phyloP scores from a whole-genome alignment of 257 asterid species.

The Solanum bulbocastanum region DNA sequence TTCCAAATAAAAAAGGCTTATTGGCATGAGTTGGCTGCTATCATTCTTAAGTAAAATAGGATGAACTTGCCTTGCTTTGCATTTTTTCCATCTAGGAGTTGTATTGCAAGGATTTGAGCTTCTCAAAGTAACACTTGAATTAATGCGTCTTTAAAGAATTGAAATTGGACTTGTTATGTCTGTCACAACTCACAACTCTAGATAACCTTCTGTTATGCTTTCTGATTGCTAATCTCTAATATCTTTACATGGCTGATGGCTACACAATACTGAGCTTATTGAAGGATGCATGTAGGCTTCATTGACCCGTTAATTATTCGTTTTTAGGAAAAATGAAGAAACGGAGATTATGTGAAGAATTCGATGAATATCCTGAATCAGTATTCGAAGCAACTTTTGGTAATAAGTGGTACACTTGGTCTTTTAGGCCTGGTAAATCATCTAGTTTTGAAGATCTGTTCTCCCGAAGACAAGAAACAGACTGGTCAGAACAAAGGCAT shows the following conservation, averaged over 20 bases:
- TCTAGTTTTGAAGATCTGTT: slow-evolving; percentile 21
- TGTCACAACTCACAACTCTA: neutral
- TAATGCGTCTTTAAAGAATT: neutral
- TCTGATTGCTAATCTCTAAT: neutral
- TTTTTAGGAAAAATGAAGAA: slow-evolving; percentile 42
- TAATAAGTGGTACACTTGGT: slow-evolving; percentile 41
- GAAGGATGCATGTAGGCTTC: neutral
- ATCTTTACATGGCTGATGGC: neutral
- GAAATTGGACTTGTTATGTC: neutral
- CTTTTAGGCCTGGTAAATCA: slow-evolving; percentile 27
- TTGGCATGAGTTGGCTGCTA: neutral
- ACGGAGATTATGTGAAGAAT: slow-evolving; percentile 23
- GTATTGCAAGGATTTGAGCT: neutral
- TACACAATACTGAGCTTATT: neutral
- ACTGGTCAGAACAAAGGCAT: slow-evolving; percentile 22
- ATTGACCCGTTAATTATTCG: neutral
- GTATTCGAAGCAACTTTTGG: slow-evolving; percentile 47
- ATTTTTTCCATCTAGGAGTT: neutral
- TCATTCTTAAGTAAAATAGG: neutral
- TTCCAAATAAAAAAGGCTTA: neutral
- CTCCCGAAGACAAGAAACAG: slow-evolving; percentile 30
- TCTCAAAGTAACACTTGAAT: neutral
- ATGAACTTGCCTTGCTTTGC: neutral
- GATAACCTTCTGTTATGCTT: neutral
- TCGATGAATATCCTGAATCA: slow-evolving; percentile 32